These are phyloP conservation scores for Podaxis sp. DNA, from an alignment of 768 basidiomycete species.

Conservation along the genomic window DNA sequence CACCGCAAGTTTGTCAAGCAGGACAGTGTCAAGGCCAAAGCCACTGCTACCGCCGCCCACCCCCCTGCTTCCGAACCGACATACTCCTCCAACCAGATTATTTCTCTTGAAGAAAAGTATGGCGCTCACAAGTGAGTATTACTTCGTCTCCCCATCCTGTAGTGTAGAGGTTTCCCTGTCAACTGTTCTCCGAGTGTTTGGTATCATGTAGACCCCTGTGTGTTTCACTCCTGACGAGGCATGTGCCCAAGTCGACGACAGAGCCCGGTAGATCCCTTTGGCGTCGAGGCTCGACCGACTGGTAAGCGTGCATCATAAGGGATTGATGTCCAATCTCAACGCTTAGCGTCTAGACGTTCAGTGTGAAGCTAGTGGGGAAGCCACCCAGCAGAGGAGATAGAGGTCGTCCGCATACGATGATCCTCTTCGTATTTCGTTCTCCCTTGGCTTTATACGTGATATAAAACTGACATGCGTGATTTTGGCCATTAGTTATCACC, in stretches of 20 bases:
- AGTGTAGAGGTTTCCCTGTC: neutral
- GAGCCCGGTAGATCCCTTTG: neutral
- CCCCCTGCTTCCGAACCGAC: conserved; percentile 1
- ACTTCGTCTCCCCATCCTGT: conserved; percentile 1
- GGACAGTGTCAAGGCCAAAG: conserved; percentile 14
- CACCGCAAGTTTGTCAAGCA: conserved; percentile 15
- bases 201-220: conserved; percentile 3
- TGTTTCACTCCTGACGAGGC: conserved; percentile 1
- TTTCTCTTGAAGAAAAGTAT: conserved; percentile 77
- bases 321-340: neutral
- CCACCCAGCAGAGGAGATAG: neutral
- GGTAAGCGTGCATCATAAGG: neutral
- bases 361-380: conserved; percentile 3
- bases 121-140: conserved; percentile 85
- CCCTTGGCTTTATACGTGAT: conserved; percentile 22
- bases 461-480: conserved; percentile 38
- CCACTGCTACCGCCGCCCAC: conserved; percentile 10
- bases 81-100: conserved; percentile 42
- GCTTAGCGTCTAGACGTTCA: conserved; percentile 6
- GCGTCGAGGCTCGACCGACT: conserved; percentile 7
- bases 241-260: conserved; percentile 7
- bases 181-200: neutral
- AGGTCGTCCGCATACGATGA: conserved; percentile 13
- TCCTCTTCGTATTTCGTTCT: conserved; percentile 22
- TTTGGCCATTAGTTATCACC: conserved; percentile 82